These are phyloP conservation scores for Diophrys sp. DNA, from an alignment of 73 alveolate species.

Conservation along the genomic window DNA sequence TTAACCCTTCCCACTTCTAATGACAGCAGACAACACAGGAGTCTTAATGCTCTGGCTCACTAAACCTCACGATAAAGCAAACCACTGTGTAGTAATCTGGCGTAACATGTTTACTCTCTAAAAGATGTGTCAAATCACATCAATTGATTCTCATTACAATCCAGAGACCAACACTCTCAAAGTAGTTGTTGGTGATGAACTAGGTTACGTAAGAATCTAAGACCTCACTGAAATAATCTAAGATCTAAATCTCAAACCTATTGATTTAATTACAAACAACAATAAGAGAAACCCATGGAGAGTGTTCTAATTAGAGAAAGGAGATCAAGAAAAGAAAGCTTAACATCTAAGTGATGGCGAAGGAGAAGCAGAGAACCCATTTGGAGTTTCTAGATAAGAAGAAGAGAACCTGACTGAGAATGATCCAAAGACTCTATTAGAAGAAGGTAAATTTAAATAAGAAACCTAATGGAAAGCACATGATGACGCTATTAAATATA, in stretches of 20 bases:
- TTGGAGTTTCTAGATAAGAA: neutral
- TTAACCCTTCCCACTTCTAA: slow-evolving; percentile 61
- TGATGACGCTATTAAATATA: slow-evolving; percentile 58
- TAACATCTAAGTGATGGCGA: neutral
- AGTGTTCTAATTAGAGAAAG: slow-evolving; percentile 35
- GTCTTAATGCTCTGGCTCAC: slow-evolving; percentile 52
- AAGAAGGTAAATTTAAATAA: slow-evolving; percentile 45
- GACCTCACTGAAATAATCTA: slow-evolving; percentile 30
- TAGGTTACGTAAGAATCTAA: slow-evolving; percentile 62
- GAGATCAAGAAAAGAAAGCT: slow-evolving; percentile 21
- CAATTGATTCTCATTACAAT: slow-evolving; percentile 55
- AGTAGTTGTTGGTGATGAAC: slow-evolving; percentile 63
- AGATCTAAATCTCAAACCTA: slow-evolving; percentile 31
- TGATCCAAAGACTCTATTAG: slow-evolving; percentile 42
- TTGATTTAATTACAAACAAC: slow-evolving; percentile 32
- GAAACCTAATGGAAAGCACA: slow-evolving; percentile 67
- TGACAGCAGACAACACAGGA: slow-evolving; percentile 66
- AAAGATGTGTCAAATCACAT: slow-evolving; percentile 68
- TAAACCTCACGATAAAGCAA: slow-evolving; percentile 46
- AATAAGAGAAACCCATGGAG: slow-evolving; percentile 61
- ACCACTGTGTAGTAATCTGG: slow-evolving; percentile 57
- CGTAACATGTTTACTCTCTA: slow-evolving; percentile 71
- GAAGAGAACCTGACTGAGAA: slow-evolving; percentile 19
- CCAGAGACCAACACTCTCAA: slow-evolving; percentile 20
- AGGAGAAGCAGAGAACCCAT: slow-evolving; percentile 19